Evolutionary conservation across 164 flowering plant species (phyloP).

Genomic region (Hamamelis virginiana): DNA sequence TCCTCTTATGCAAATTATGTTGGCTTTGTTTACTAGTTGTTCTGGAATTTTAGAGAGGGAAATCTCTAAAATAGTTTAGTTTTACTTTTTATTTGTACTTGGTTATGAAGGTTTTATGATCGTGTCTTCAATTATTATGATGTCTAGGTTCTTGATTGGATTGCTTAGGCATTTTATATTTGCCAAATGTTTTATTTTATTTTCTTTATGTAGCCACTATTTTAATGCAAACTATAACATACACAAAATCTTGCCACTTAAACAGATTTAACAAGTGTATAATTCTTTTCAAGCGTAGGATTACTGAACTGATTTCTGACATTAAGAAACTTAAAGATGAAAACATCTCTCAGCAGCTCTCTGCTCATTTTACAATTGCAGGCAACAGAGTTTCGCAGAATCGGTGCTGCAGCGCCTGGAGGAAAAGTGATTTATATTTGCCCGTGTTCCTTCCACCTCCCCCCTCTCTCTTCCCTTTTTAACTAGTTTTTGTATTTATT

Average conservation of each 20-base stretch:
- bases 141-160: no score
- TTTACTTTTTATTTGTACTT: no score
- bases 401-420: conserved; percentile 47
- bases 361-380: conserved; percentile 24
- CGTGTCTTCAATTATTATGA: no score
- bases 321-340: not conserved
- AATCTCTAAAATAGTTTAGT: no score
- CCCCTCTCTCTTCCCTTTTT: not conserved
- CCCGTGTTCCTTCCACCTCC: no score
- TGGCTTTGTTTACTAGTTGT: no score
- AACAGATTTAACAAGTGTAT: no score
- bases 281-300: not conserved
- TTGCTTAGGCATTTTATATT: no score
- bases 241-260: no score
- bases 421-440: conserved; percentile 31
- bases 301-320: not conserved
- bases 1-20: no score
- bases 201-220: not conserved
- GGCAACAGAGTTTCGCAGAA: conserved; percentile 69
- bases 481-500: not conserved
- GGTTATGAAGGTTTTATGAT: no score
- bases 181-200: not conserved
- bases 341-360: not conserved
- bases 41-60: no score
- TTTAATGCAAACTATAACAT: not conserved